Conservation (phyloP, 208 protist genomes). For the Angomonas ambiguus region DNA sequence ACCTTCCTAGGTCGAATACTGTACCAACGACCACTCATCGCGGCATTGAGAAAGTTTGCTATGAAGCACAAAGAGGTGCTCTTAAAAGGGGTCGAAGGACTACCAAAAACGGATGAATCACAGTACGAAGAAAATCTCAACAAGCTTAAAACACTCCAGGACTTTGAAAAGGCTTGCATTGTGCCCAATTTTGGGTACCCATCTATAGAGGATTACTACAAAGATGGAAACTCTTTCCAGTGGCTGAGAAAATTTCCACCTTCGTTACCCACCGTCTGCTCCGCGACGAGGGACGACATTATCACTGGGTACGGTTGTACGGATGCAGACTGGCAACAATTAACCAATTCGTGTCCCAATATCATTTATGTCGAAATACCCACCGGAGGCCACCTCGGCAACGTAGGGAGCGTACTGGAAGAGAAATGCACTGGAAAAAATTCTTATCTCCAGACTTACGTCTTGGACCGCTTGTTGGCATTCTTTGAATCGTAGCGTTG, state of each 20-base stretch:
- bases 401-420: conserved; percentile 29
- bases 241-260: conserved; percentile 14
- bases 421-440: conserved; percentile 12
- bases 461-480: conserved; percentile 19
- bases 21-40: conserved; percentile 31
- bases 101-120: conserved; percentile 11
- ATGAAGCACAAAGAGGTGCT: conserved; percentile 31
- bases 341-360: conserved; percentile 27
- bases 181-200: conserved; percentile 48
- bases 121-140: conserved; percentile 11
- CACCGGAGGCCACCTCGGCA: conserved; percentile 52
- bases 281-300: conserved; percentile 42
- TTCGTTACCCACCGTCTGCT: conserved; percentile 30
- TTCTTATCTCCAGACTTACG: conserved; percentile 27
- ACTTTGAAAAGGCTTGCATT: conserved; percentile 43
- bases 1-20: conserved; percentile 16
- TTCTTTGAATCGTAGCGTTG: neutral
- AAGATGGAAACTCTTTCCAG: conserved; percentile 26
- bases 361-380: conserved; percentile 53
- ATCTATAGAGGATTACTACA: conserved; percentile 37
- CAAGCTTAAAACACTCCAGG: conserved; percentile 18
- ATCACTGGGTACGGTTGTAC: conserved; percentile 9
- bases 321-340: conserved; percentile 30
- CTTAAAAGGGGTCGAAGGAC: conserved; percentile 15
- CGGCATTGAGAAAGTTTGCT: conserved; percentile 27